Base-by-base conservation (phyloP, 2,329 filamentous ascomycete genomes). In the Elsinoe ampelina region DNA sequence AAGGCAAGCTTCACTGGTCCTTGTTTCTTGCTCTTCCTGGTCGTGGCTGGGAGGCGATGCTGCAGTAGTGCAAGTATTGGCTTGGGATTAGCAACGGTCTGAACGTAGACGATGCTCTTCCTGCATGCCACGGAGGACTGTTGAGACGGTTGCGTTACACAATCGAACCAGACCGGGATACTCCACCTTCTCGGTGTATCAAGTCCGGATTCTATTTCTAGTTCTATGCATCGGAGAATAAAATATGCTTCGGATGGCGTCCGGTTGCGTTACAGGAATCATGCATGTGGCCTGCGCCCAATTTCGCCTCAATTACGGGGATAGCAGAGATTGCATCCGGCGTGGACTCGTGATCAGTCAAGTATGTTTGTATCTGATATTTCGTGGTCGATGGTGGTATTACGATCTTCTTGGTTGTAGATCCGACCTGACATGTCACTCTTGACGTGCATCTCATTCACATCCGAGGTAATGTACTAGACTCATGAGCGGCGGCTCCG, bases 191-290 rank as follows among this genome's bases (percentile, higher is more conserved):
- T 8, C 13, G 12, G 19, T 52, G 48, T 52, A 35, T 52, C 48
- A 52, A 38, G 19, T 38, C 15, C 32, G 20, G 48, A 39, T 52
- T 52, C 48, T 39, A 52, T 52, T 52, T 52, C 34, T 26, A 36
- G 35, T 32, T 13, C 26, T 26, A 36, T 17, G 19, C 34, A 35
- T 39, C 19, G 15, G 35, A 26, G 19, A 20, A 52, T 20, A 20
- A 51, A 52, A 52, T 39, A 39, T 34, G 48, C 32, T 52, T 52
- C 48, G 48, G 45, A 35, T 17, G 34, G 48, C 48, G 48, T 39
- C 35, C 41, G 19, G 32, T 52, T 34, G 48, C 38, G 48, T 52
- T 38, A 39, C 48, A 52, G 41, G 41, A 34, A 45, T 17, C 26
- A 26, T 17, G 34, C 48, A 52, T 36, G 17, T 13, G 13, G 48